phyloP scores from a whole-genome alignment of 495 filamentous ascomycete genomes.

The Sabuloglossum arenarium region DNA sequence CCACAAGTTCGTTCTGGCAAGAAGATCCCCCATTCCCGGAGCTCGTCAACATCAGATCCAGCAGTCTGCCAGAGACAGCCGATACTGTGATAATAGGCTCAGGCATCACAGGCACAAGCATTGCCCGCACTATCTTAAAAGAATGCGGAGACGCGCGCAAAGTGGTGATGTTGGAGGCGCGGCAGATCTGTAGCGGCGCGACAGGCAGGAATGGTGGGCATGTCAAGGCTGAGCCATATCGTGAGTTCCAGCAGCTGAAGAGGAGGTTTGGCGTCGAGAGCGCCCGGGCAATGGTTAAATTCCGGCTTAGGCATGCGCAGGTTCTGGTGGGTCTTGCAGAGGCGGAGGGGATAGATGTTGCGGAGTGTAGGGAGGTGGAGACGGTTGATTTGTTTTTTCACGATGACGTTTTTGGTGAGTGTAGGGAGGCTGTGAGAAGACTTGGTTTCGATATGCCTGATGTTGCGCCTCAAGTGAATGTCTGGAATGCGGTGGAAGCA shows the following conservation, averaged over 20 bases:
- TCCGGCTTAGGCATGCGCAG: constrained; percentile 24
- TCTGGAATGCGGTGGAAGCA: constrained; percentile 16
- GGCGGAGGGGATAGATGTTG: constrained; percentile 29
- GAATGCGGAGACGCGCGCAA: constrained; percentile 3
- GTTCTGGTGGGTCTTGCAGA: constrained; percentile 31
- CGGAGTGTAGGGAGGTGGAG: constrained; percentile 21
- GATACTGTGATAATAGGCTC: constrained; percentile 48
- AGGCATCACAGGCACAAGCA: constrained; percentile 43
- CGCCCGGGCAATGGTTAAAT: neutral
- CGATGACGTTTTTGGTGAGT: constrained; percentile 21
- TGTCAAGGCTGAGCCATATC: neutral
- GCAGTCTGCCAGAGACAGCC: constrained; percentile 22
- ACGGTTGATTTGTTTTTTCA: constrained; percentile 41
- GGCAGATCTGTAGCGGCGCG: constrained; percentile 33
- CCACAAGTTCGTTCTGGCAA: constrained; percentile 49
- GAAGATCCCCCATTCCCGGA: constrained; percentile 30
- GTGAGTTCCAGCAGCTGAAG: neutral
- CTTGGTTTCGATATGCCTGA: constrained; percentile 21
- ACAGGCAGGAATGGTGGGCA: constrained; percentile 35
- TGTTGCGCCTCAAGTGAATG: constrained; percentile 7
- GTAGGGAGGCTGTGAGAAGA: constrained; percentile 19
- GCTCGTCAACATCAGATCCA: constrained; percentile 30
- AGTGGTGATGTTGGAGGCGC: constrained; percentile 38
- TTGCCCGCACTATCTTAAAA: constrained; percentile 35
- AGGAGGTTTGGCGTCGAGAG: neutral